Evolutionary conservation across 371 early-diverging fungal species (phyloP).

Genomic region (Dichotomocladium elegans): DNA sequence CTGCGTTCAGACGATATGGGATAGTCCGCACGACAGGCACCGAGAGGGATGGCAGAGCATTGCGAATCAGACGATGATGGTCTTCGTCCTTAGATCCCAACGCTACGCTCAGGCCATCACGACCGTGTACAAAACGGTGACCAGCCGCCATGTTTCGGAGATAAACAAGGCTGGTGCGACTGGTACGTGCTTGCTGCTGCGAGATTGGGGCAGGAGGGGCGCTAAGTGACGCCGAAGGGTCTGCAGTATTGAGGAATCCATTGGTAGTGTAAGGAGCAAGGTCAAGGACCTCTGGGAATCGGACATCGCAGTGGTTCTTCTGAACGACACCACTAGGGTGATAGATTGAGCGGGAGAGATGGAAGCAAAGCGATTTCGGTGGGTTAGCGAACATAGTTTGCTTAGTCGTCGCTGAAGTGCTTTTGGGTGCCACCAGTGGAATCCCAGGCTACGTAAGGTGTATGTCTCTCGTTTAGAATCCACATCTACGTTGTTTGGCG

Average conservation of each 20-base stretch:
- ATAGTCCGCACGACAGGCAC: slow-evolving; percentile 28
- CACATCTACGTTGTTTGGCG: no score
- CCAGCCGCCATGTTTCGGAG: slow-evolving; percentile 46
- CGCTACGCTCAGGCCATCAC: slow-evolving; percentile 37
- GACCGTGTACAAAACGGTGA: slow-evolving; percentile 34
- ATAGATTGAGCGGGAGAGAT: slow-evolving; percentile 71
- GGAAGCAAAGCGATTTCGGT: slow-evolving; percentile 63
- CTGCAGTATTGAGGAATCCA: slow-evolving; percentile 44
- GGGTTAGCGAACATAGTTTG: slow-evolving; percentile 65
- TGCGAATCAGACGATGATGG: slow-evolving; percentile 26
- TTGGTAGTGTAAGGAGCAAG: slow-evolving; percentile 62
- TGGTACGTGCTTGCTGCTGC: slow-evolving; percentile 25
- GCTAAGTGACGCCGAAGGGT: slow-evolving; percentile 35
- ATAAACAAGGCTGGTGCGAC: slow-evolving; percentile 42
- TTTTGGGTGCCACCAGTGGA: slow-evolving; percentile 19
- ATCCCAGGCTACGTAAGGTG: slow-evolving; percentile 25
- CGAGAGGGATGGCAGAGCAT: slow-evolving; percentile 34
- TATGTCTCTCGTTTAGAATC: no score
- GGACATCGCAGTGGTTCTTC: slow-evolving; percentile 66
- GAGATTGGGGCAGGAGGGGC: slow-evolving; percentile 18
- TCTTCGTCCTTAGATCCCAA: slow-evolving; percentile 19
- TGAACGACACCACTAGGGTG: slow-evolving; percentile 58
- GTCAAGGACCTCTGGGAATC: slow-evolving; percentile 60
- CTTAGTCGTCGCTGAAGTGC: slow-evolving; percentile 46
- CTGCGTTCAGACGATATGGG: slow-evolving; percentile 75